phyloP scores from a whole-genome alignment of 768 basidiomycete genomes.

The Mycena belliarum region DNA sequence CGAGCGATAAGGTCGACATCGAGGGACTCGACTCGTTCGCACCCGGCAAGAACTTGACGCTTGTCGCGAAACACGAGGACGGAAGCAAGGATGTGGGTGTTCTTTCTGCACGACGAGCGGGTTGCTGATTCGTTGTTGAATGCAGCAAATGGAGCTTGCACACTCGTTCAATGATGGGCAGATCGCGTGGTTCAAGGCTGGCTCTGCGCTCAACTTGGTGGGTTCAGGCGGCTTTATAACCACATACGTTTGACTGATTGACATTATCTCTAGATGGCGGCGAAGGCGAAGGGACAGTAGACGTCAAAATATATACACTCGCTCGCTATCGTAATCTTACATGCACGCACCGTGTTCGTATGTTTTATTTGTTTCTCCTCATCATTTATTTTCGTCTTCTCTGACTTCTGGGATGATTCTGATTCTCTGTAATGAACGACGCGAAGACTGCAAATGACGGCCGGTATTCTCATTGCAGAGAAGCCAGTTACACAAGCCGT shows the following conservation, averaged over 20 bases:
- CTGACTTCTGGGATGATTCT: conserved; percentile 11
- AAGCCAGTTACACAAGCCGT: too few relatives aligned
- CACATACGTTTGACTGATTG: neutral
- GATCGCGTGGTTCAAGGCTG: conserved; percentile 98
- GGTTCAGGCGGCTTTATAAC: conserved; percentile 24
- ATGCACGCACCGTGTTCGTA: conserved; percentile 7
- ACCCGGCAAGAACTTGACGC: conserved; percentile 88
- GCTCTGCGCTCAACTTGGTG: conserved; percentile 89
- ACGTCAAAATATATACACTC: conserved; percentile 8
- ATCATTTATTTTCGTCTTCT: neutral
- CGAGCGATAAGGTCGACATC: conserved; percentile 88
- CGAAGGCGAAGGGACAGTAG: conserved; percentile 52
- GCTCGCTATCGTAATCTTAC: conserved; percentile 5
- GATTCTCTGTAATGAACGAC: conserved; percentile 7
- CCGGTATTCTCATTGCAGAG: too few relatives aligned
- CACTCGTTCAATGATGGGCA: conserved; percentile 98
- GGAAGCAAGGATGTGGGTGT: conserved; percentile 64
- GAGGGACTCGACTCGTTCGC: conserved; percentile 85
- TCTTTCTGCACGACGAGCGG: conserved; percentile 1
- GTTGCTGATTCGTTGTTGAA: conserved; percentile 8
- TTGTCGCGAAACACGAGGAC: conserved; percentile 80
- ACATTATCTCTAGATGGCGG: conserved; percentile 55
- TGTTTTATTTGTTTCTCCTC: conserved; percentile 8
- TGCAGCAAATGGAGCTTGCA: conserved; percentile 70
- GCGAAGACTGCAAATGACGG: conserved; percentile 1